Evolutionary conservation across 176 grass and related monocot species (phyloP).

Genomic region (Ampelocalamus luodianensis): DNA sequence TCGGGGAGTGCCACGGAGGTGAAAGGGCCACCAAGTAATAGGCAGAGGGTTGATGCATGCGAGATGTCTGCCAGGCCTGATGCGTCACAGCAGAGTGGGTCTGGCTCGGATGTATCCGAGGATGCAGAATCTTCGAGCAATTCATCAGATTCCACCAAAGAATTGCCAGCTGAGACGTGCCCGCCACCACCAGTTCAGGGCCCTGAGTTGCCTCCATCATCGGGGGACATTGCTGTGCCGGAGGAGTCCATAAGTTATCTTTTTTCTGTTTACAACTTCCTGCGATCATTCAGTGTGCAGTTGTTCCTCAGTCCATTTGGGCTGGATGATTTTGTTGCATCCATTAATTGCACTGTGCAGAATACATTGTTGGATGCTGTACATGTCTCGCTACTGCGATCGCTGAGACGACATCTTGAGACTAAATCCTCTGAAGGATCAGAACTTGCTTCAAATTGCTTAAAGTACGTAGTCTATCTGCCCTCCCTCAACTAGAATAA

Average conservation of each 20-base stretch:
- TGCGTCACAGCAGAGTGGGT: slow-evolving; percentile 37
- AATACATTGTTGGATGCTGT: slow-evolving; percentile 89
- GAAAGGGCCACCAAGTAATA: no score
- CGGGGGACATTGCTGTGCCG: slow-evolving; percentile 68
- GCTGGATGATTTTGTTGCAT: slow-evolving; percentile 81
- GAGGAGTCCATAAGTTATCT: slow-evolving; percentile 75
- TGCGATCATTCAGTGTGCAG: slow-evolving; percentile 85
- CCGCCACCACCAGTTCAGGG: slow-evolving; percentile 45
- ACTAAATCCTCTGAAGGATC: slow-evolving; percentile 70
- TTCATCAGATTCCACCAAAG: slow-evolving; percentile 64
- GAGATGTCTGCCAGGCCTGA: background rate
- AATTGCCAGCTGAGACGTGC: slow-evolving; percentile 37
- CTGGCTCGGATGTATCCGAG: slow-evolving; percentile 66
- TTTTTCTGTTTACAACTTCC: slow-evolving; percentile 89
- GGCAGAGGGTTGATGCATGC: no score
- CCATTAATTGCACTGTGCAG: slow-evolving; percentile 72
- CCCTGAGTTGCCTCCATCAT: slow-evolving; percentile 72
- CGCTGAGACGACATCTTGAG: slow-evolving; percentile 71
- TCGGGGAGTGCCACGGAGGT: no score
- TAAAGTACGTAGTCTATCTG: slow-evolving; percentile 57
- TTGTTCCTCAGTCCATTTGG: slow-evolving; percentile 89
- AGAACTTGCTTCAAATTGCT: slow-evolving; percentile 72
- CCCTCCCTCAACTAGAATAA: slow-evolving; percentile 22
- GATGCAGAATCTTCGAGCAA: slow-evolving; percentile 74
- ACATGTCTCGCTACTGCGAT: slow-evolving; percentile 73